A percentile compares a stretch with the other conserved stretches of the same genome.
Conservation (phyloP, 148 eudicot genomes). For the Pharnaceum exiguum region DNA sequence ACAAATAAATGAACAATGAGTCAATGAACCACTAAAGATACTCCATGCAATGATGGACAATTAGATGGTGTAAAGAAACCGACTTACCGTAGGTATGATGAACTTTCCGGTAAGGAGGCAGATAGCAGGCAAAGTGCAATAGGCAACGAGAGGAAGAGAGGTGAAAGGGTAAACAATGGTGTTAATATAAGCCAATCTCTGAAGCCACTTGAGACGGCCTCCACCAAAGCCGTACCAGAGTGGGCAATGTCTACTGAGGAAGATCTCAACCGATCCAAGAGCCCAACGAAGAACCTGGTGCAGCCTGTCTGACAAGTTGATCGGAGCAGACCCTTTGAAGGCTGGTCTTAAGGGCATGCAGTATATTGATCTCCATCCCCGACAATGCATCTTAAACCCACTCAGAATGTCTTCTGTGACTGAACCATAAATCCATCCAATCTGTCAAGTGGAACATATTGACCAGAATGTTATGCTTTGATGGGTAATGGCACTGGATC, state of each 20-base stretch:
- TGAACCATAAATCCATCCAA: constrained; percentile 99
- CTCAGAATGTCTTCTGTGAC: constrained; percentile 94
- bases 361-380: constrained; percentile 99
- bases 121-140: constrained; percentile 81
- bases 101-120: constrained; percentile 97
- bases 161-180: constrained; percentile 96
- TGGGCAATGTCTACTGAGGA: constrained; percentile 94
- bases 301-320: constrained; percentile 90
- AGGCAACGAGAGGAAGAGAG: constrained; percentile 88
- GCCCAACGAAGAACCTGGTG: constrained; percentile 99
- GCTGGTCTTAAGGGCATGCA: constrained; percentile 98
- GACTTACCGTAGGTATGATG: constrained; percentile 96
- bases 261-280: constrained; percentile 91
- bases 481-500: not conserved
- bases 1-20: too few relatives aligned
- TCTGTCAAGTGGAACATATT: constrained; percentile 34
- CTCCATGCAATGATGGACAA: not conserved
- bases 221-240: constrained; percentile 98
- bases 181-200: constrained; percentile 88
- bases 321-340: constrained; percentile 98
- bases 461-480: not conserved
- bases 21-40: not conserved
- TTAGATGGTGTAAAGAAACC: not conserved
- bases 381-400: constrained; percentile 98
- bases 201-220: constrained; percentile 95